These are phyloP conservation scores for Ascochyta viciae-villosae DNA, from an alignment of 2,329 filamentous ascomycete species.

Conservation along the genomic window DNA sequence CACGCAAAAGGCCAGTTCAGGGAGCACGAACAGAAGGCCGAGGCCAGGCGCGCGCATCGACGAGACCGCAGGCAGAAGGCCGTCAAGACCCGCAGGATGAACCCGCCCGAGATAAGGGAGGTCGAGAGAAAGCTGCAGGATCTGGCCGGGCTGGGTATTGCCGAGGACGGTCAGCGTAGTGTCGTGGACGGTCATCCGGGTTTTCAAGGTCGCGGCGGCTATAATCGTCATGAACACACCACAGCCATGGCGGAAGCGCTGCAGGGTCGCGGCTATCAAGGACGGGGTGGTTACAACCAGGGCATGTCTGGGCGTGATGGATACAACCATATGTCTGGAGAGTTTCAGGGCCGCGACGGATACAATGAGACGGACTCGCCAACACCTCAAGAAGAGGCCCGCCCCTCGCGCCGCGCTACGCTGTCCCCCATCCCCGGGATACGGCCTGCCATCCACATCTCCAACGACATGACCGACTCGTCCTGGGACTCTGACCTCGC, in stretches of 20 bases:
- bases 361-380: constrained; percentile 47
- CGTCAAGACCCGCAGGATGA: constrained; percentile 37
- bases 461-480: constrained; percentile 43
- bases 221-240: constrained; percentile 32
- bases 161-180: constrained; percentile 37
- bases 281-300: constrained; percentile 43
- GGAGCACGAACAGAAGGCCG: constrained; percentile 57
- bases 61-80: constrained; percentile 46
- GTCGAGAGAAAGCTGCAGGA: constrained; percentile 38
- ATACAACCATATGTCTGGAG: constrained; percentile 22
- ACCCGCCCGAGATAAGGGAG: constrained; percentile 34
- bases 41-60: constrained; percentile 49
- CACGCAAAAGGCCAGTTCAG: constrained; percentile 69
- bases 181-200: constrained; percentile 40
- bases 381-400: constrained; percentile 37
- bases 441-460: constrained; percentile 45
- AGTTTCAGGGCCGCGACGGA: constrained; percentile 46
- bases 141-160: constrained; percentile 44
- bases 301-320: constrained; percentile 29
- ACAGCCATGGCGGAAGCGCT: constrained; percentile 31
- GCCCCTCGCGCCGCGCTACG: constrained; percentile 44
- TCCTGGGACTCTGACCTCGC: constrained; percentile 53
- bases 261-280: constrained; percentile 29
- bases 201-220: constrained; percentile 41
- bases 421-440: constrained; percentile 47